Base-by-base conservation (phyloP, 2,329 filamentous ascomycete genomes). In the Aspergillus sp. region DNA sequence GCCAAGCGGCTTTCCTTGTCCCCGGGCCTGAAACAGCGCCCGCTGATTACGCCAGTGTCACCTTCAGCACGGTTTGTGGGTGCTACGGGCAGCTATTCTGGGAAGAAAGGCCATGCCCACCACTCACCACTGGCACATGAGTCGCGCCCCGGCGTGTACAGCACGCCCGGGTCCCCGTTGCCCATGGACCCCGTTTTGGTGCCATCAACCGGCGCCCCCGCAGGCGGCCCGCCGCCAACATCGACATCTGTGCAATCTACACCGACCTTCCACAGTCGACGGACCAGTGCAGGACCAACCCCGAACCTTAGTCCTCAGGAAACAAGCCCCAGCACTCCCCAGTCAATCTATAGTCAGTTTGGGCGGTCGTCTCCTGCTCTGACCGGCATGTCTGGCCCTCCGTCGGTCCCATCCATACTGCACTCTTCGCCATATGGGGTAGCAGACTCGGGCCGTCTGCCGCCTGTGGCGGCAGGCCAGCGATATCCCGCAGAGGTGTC, bases 91-190 rank as follows among this genome's bases (percentile, higher is more conserved):
- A 59, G 57, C 39, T 54, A 52, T 33, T 57, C 63, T 7, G 59
- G 58, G 7, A 68, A 62, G 34, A 52, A 62, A 10, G 62, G 58
- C 46, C 60, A 63, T 12, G 52, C 60, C 6, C 19, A 39, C 27
- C 63, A 69, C 26, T 67, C 64, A 12, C 66, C 67, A 2, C 57
- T 70, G 42, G 54, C 62, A 28, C 65, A 64, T 32, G 61, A 64
- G 47, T 56, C 61, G 30, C 54, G 59, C 29, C 52, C 61, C 41
- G 60, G 58, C 3, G 35, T 56, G 43, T 64, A 64, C 27, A 57
- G 57, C 7, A 52, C 53, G 19, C 53, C 58, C 2, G 58, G 52
- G 33, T 61, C 59, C 4, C 58, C 62, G 38, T 45, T 64, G 7
- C 52, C 57, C 1, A 36, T 57, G 9, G 62, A 65, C 12, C 43